Evolutionary conservation across 2,329 filamentous ascomycete species (phyloP).

Genomic region (Fusarium decemcellulare): DNA sequence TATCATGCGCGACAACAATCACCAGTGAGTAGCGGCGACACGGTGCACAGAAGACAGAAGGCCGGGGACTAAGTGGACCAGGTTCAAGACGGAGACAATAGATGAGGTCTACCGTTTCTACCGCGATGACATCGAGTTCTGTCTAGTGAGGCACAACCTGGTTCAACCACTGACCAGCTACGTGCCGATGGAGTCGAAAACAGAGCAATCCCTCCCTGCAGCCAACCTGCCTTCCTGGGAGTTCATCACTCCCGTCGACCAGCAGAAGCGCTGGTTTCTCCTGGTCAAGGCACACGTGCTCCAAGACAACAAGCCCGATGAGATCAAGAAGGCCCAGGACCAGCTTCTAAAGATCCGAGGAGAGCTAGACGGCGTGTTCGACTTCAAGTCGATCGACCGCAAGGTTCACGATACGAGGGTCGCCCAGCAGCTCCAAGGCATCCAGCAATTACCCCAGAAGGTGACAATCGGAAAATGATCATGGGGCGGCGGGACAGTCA

Average conservation of each 20-base stretch:
- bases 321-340: constrained; percentile 69
- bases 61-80: constrained; percentile 21
- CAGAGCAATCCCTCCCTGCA: constrained; percentile 32
- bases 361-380: constrained; percentile 67
- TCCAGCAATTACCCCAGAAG: constrained; percentile 56
- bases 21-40: constrained; percentile 58
- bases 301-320: constrained; percentile 71
- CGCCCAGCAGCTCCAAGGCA: constrained; percentile 54
- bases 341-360: constrained; percentile 61
- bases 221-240: constrained; percentile 61
- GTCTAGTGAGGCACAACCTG: constrained; percentile 63
- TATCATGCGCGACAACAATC: constrained; percentile 66
- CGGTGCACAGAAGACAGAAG: fast-evolving
- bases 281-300: constrained; percentile 67
- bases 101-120: constrained; percentile 69
- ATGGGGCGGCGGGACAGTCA: too few relatives aligned
- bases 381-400: constrained; percentile 66
- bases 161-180: constrained; percentile 52
- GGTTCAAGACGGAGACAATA: constrained; percentile 67
- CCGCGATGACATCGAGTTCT: constrained; percentile 68
- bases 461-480: constrained; percentile 52
- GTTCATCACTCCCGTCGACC: constrained; percentile 63
- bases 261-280: constrained; percentile 68
- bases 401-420: constrained; percentile 68
- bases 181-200: constrained; percentile 49